phyloP scores from a whole-genome alignment of 208 protist genomes.

The Leishmania amazonensis region DNA sequence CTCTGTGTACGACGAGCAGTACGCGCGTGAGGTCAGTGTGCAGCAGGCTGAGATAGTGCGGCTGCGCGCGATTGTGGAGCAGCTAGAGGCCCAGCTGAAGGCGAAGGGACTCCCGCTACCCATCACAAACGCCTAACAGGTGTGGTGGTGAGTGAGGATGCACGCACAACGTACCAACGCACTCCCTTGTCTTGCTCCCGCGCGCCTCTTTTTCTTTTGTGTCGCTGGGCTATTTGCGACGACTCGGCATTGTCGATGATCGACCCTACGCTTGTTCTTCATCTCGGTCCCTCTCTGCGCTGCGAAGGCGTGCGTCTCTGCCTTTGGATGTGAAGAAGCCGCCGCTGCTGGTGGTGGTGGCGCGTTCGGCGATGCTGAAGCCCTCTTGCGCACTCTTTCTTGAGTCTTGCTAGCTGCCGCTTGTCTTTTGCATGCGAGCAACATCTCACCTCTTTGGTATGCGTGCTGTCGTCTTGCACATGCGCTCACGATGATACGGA shows the following conservation, averaged over 20 bases:
- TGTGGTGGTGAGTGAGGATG: background rate
- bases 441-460: too few species aligned
- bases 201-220: background rate
- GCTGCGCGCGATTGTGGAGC: conserved; percentile 61
- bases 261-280: background rate
- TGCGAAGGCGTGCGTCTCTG: background rate
- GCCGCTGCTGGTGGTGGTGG: background rate
- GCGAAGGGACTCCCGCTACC: conserved; percentile 68
- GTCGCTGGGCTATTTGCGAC: background rate
- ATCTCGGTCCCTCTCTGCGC: background rate
- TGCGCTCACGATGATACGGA: background rate
- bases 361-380: background rate
- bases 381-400: background rate
- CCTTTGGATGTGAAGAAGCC: background rate
- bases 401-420: background rate
- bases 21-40: conserved; percentile 79
- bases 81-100: conserved; percentile 73
- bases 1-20: conserved; percentile 74
- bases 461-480: background rate
- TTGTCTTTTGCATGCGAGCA: background rate
- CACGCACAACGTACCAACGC: too few species aligned
- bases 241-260: background rate
- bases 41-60: conserved; percentile 86
- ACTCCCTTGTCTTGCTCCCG: background rate
- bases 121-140: conserved; percentile 15